phyloP scores from a whole-genome alignment of 2,329 filamentous ascomycete species.

The Cladosporium phlei region DNA sequence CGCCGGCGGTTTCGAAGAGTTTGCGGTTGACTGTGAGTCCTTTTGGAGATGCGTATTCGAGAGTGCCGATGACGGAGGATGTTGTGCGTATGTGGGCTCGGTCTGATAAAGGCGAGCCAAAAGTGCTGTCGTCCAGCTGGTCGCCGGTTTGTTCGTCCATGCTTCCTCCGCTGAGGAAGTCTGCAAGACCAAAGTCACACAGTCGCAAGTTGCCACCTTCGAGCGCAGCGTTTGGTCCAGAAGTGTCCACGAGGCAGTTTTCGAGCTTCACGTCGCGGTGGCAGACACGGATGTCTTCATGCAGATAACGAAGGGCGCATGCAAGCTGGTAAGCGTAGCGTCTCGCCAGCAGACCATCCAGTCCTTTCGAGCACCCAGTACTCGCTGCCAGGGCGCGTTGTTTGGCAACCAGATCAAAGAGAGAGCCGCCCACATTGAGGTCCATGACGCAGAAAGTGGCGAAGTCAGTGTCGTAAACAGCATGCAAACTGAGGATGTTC shows the following conservation, averaged over 20 bases:
- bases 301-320: constrained; percentile 60
- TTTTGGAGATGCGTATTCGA: constrained; percentile 52
- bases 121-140: not conserved
- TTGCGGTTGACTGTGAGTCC: constrained; percentile 39
- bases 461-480: constrained; percentile 62
- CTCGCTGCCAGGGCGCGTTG: constrained; percentile 38
- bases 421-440: constrained; percentile 58
- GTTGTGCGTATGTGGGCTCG: constrained; percentile 15
- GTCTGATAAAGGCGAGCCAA: no score
- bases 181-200: constrained; percentile 66
- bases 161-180: constrained; percentile 56
- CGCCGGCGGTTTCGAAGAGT: constrained; percentile 52
- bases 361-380: constrained; percentile 32
- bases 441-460: constrained; percentile 67
- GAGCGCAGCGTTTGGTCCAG: constrained; percentile 40
- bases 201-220: constrained; percentile 56
- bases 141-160: constrained; percentile 18
- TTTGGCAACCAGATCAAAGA: constrained; percentile 58
- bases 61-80: constrained; percentile 53
- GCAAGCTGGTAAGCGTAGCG: constrained; percentile 61
- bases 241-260: constrained; percentile 60
- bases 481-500: constrained; percentile 58
- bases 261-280: constrained; percentile 67
- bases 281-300: constrained; percentile 62
- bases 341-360: constrained; percentile 50